These are phyloP conservation scores for Citrus australasica DNA, from an alignment of 345 rosid species.

Conservation along the genomic window DNA sequence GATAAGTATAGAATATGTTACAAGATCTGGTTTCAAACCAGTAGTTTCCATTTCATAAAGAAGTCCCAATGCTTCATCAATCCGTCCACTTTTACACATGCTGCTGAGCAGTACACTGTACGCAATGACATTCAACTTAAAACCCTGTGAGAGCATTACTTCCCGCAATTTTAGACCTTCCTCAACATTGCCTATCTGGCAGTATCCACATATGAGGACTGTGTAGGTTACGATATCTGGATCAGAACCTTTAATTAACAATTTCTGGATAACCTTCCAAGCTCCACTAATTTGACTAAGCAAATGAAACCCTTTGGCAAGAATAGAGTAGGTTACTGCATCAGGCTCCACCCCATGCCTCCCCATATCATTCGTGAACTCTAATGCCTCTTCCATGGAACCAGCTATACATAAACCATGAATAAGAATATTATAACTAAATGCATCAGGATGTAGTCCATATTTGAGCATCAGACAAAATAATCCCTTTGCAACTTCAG, in stretches of 20 bases:
- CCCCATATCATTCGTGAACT: slow-evolving; percentile 52
- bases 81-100: slow-evolving; percentile 58
- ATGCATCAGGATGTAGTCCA: slow-evolving; percentile 64
- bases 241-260: slow-evolving; percentile 47
- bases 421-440: slow-evolving; percentile 77
- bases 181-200: slow-evolving; percentile 51
- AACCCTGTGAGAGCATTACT: slow-evolving; percentile 56
- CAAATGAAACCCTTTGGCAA: slow-evolving; percentile 57
- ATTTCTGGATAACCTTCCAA: slow-evolving; percentile 38
- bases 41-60: slow-evolving; percentile 46
- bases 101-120: slow-evolving; percentile 57
- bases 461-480: slow-evolving; percentile 66
- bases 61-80: slow-evolving; percentile 48
- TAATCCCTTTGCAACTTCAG: slow-evolving; percentile 60
- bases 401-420: slow-evolving; percentile 69
- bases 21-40: slow-evolving; percentile 49
- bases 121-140: slow-evolving; percentile 40
- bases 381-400: slow-evolving; percentile 66
- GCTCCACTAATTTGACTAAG: slow-evolving; percentile 50
- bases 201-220: slow-evolving; percentile 54
- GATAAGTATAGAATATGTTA: slow-evolving; percentile 67
- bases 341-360: slow-evolving; percentile 66
- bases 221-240: slow-evolving; percentile 56
- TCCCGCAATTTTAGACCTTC: slow-evolving; percentile 49
- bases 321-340: slow-evolving; percentile 61